Percentiles rank a stretch among this genome's conserved stretches.
phyloP scores from a whole-genome alignment of 768 basidiomycete genomes.

The Sporobolomyces pararoseus region DNA sequence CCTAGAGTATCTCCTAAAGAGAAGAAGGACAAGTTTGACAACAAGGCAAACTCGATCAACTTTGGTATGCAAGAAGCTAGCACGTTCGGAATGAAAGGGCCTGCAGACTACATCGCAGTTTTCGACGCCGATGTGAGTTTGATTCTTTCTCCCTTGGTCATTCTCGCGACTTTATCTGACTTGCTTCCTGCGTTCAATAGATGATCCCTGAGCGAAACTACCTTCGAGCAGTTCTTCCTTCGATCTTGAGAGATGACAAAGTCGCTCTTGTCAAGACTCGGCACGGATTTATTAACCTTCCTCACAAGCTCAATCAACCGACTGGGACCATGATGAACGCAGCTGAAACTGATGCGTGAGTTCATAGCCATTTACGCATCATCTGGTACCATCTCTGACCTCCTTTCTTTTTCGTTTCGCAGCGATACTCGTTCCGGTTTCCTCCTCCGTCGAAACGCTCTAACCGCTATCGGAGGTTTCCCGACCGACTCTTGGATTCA shows the following conservation, averaged over 20 bases:
- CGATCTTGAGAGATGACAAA: slow-evolving; percentile 37
- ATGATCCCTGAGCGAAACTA: slow-evolving; percentile 43
- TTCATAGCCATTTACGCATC: no score
- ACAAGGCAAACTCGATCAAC: slow-evolving; percentile 44
- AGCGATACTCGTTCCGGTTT: slow-evolving; percentile 44
- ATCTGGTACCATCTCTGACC: neutral
- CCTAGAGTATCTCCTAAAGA: neutral
- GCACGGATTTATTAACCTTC: slow-evolving; percentile 45
- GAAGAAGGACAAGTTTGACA: slow-evolving; percentile 7
- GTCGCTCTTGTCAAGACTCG: slow-evolving; percentile 43
- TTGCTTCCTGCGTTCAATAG: slow-evolving; percentile 1
- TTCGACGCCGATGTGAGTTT: slow-evolving; percentile 45
- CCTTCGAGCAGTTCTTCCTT: slow-evolving; percentile 42
- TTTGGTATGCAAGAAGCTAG: slow-evolving; percentile 44
- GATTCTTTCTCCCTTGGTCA: neutral
- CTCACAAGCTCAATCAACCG: slow-evolving; percentile 34
- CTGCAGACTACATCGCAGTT: slow-evolving; percentile 43
- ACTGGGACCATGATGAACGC: slow-evolving; percentile 41
- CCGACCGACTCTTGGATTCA: slow-evolving; percentile 43
- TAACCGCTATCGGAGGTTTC: slow-evolving; percentile 45
- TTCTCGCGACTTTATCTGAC: neutral
- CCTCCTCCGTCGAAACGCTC: slow-evolving; percentile 41
- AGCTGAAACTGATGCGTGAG: slow-evolving; percentile 35
- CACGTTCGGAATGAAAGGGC: slow-evolving; percentile 40
- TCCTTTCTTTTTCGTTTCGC: neutral